Base-by-base conservation (phyloP, 345 rosid species). In the Laguncularia racemosa region DNA sequence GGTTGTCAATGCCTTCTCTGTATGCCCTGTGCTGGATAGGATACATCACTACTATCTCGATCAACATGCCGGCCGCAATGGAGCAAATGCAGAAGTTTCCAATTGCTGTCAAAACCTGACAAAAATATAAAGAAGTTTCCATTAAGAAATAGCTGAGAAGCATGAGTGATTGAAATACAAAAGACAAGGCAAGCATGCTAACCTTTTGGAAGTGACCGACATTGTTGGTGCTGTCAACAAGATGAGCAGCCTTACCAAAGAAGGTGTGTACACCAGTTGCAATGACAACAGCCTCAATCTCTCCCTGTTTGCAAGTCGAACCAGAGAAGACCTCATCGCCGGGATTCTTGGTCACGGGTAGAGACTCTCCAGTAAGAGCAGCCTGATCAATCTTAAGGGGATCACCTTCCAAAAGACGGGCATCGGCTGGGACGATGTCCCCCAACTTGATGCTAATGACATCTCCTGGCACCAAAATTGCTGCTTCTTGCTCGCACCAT, bases 61-160 rank as follows among this genome's bases (percentile, higher is more conserved):
- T 65, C 43, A 79, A 16, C 91, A 92, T 80, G 50, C 99, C 99
- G 12, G 79, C 43, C 18, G 72, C 91, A 55, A 92, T 92, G 3
- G 97, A 83, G 82, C 97, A 92, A 40, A 92, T 92, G 67, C 98
- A 92, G 71, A 92, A 92, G 84, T 92, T 92, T 61, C 99, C 97
- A 49, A 92, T 92, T 38, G 98, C 71, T 15, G 95, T 85, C 75
- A 92, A 54, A 50, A 89, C 95, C 89, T 88, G 81, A 20, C 15
- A 33, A 20, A 61, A 48, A 13, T 26, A n/a, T 13, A 23, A 23
- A 23, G 5, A 45, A 19, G 60, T 50, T 16, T 43, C 58, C 7
- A 18, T n/a, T 19, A 53, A 46, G 19, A 46, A 48, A 26, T 48
- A 14, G 9, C 20, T 33, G 19, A 38, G 15, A 16, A 46, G 40